Conservation (phyloP, 2,329 filamentous ascomycete species). For the Colletotrichum shisoi region DNA sequence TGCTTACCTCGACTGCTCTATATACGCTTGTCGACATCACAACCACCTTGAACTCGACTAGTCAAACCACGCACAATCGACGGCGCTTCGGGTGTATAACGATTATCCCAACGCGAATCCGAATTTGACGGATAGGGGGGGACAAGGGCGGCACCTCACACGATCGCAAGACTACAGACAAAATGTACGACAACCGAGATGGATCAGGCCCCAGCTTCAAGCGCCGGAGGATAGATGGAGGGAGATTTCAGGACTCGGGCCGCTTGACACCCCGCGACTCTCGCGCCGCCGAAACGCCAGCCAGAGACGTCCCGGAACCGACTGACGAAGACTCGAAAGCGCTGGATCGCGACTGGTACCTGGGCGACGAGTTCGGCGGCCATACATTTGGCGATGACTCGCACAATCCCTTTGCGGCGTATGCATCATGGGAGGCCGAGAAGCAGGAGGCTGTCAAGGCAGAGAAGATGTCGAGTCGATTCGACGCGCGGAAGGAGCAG, state of each 20-base stretch:
- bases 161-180: constrained; percentile 3
- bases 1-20: constrained; percentile 2
- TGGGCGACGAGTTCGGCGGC: constrained; percentile 80
- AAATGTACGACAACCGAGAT: constrained; percentile 47
- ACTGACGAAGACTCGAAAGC: constrained; percentile 75
- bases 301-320: constrained; percentile 67
- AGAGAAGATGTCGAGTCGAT: constrained; percentile 80
- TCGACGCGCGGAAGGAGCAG: constrained; percentile 75
- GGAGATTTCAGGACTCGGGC: constrained; percentile 45
- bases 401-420: constrained; percentile 89
- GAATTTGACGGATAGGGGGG: not conserved
- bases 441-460: constrained; percentile 77
- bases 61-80: not conserved
- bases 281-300: constrained; percentile 47
- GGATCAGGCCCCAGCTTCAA: constrained; percentile 61
- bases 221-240: constrained; percentile 68
- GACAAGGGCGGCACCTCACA: not conserved
- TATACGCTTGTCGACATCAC: not conserved
- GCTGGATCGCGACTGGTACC: constrained; percentile 92
- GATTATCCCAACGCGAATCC: not conserved
- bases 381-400: constrained; percentile 88
- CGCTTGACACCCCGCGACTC: constrained; percentile 54
- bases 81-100: not conserved
- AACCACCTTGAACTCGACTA: not conserved
- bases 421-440: constrained; percentile 73